Base-by-base conservation (phyloP, 73 alveolate species). In the Paramecium sexaurelia region DNA sequence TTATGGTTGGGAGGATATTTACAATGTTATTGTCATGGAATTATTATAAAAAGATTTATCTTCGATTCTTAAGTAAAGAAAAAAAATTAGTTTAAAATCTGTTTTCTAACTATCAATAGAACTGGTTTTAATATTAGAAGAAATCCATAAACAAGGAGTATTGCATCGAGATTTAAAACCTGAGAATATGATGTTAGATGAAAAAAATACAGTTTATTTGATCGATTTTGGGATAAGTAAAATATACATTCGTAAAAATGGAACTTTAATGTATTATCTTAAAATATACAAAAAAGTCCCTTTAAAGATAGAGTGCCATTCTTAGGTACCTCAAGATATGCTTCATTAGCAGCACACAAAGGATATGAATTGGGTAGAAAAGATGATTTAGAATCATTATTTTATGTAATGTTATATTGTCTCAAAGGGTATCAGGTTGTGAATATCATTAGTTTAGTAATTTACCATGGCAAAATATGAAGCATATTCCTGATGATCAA, bases 161-260 rank as follows among this genome's bases (percentile, higher is more conserved):
- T 6, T 73, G 35, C 87, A 73, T 39, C 7, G 87, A 36, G 87
- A 73, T 24, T 36, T 73, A 20, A 73, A 73, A 36, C 87, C 87
- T 32, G 87, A 73, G 37, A 73, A 73, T 36, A 36, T 73, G 20
- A 39, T 73, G 87, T 9, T 39, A 7, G 87, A 39, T 73, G 87
- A 73, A 10, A 73, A 27, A 7, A 39, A 39, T 36, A 92, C 56
- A 15, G 55, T 20, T 89, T 96, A 57, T 95, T 91, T 94, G 71
- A 93, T 98, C 35, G 99, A 98, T 92, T 98, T 96, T 92, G 99
- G 99, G 39, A 89, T 97, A 40, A 94, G 99, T 24, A 98, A 97
- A 93, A 87, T 97, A 6, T 98, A 91, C 13, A 75, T 93, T 27
- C 94, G 85, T 40, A 47, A 93, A 33, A 85, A 75, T 57, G 93